phyloP scores from a whole-genome alignment of 2,329 filamentous ascomycete species.

The Penicillium sp. region DNA sequence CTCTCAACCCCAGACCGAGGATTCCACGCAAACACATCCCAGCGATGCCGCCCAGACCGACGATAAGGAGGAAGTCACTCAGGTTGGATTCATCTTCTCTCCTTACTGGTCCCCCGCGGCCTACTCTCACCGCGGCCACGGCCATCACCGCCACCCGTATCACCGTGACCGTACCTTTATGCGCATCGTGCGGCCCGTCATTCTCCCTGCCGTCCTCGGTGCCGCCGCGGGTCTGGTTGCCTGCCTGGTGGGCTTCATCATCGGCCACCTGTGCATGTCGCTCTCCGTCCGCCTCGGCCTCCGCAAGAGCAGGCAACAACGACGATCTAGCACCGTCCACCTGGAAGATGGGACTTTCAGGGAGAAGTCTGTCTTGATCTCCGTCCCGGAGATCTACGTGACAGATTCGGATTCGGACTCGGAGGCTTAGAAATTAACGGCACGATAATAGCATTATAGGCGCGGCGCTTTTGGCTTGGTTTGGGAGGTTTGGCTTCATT shows the following conservation, averaged over 20 bases:
- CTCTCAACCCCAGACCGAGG: not conserved
- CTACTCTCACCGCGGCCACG: slow-evolving; percentile 31
- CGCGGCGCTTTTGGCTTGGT: slow-evolving; percentile 8
- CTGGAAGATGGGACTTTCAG: slow-evolving; percentile 20
- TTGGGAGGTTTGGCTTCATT: not conserved
- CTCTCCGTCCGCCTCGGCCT: slow-evolving; percentile 22
- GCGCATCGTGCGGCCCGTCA: slow-evolving; percentile 41
- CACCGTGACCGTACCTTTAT: slow-evolving; percentile 31
- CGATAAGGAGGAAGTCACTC: slow-evolving; percentile 13
- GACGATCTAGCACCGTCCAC: not conserved
- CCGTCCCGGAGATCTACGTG: slow-evolving; percentile 19
- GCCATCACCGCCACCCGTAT: slow-evolving; percentile 31
- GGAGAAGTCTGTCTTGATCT: slow-evolving; percentile 27
- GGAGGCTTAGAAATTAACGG: slow-evolving; percentile 6
- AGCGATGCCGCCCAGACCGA: not conserved
- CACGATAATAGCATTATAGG: slow-evolving; percentile 13
- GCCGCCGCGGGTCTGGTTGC: slow-evolving; percentile 45
- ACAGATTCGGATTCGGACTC: slow-evolving; percentile 13
- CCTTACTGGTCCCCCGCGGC: slow-evolving; percentile 24
- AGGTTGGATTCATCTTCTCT: slow-evolving; percentile 28
- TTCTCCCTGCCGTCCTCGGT: slow-evolving; percentile 49
- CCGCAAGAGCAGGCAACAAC: slow-evolving; percentile 12
- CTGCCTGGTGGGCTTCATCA: slow-evolving; percentile 46
- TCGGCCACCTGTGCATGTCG: slow-evolving; percentile 36
- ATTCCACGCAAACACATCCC: not conserved